Percentiles rank a stretch among this genome's conserved stretches.
These are phyloP conservation scores for Heritiera littoralis DNA, from an alignment of 345 rosid species.

Conservation along the genomic window DNA sequence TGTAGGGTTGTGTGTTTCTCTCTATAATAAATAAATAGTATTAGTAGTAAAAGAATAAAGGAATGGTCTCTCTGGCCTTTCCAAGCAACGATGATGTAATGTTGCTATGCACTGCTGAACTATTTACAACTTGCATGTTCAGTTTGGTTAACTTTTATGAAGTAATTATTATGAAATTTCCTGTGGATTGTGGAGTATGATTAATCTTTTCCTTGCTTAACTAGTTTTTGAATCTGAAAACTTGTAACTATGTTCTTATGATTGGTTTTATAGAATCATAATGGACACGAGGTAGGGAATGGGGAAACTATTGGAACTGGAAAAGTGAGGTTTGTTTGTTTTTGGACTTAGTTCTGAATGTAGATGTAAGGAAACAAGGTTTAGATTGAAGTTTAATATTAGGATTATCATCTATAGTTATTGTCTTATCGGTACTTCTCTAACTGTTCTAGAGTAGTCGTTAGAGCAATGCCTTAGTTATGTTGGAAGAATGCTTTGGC, in stretches of 20 bases:
- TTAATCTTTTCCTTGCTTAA: slow-evolving; percentile 1
- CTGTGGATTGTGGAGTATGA: slow-evolving; percentile 6
- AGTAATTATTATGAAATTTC: neutral
- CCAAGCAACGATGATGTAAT: neutral
- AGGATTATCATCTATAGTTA: neutral
- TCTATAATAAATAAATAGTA: neutral
- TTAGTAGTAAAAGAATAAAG: neutral
- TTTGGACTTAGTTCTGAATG: neutral
- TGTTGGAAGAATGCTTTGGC: neutral
- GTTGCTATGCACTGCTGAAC: neutral
- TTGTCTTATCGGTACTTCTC: too few species aligned
- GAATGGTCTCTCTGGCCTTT: neutral
- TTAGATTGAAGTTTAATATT: neutral
- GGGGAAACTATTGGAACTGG: neutral
- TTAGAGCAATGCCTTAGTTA: neutral
- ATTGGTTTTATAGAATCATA: neutral
- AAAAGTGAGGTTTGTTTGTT: neutral
- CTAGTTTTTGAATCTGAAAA: neutral
- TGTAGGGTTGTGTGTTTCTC: slow-evolving; percentile 6
- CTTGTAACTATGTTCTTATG: neutral
- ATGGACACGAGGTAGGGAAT: neutral
- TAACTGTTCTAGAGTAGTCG: neutral
- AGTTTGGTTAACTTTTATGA: neutral
- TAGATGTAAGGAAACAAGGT: neutral
- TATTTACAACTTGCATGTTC: neutral